Percentiles rank a stretch among this genome's conserved stretches.
Conservation (phyloP, 345 rosid species). For the Eucalyptus curtisii region DNA sequence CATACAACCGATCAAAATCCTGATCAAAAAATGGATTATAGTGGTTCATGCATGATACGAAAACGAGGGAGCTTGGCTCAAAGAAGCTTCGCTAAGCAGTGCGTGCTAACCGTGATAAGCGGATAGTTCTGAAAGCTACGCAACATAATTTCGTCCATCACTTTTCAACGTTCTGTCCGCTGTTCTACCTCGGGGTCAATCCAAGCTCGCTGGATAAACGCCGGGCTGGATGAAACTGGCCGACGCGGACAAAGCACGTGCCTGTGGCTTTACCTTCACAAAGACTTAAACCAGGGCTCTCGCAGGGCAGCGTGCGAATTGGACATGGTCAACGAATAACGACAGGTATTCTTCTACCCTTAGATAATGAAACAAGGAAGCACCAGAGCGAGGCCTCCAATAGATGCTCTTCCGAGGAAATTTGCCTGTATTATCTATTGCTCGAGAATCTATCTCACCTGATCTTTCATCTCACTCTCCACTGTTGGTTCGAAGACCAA, state of each 20-base stretch:
- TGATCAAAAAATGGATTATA: too few species aligned
- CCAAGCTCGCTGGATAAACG: too few species aligned
- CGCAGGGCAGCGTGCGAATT: neutral
- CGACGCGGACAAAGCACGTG: too few species aligned
- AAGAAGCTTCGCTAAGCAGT: fast-evolving
- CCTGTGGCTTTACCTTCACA: too few species aligned
- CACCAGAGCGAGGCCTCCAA: fast-evolving
- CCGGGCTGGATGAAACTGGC: neutral
- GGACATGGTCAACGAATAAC: fast-evolving
- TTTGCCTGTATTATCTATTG: neutral
- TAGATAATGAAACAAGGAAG: fast-evolving
- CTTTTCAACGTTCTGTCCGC: neutral
- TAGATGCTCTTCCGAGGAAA: neutral
- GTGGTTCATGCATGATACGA: neutral
- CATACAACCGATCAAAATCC: neutral
- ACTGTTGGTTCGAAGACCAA: neutral
- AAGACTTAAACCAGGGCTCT: neutral
- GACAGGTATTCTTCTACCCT: neutral
- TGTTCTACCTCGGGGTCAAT: neutral
- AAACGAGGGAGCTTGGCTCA: neutral
- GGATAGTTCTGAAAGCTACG: neutral
- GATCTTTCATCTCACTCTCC: neutral
- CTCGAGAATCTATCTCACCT: fast-evolving
- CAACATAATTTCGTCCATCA: neutral
- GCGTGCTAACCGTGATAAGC: neutral